These are phyloP conservation scores for Lachnellula subtilissima DNA, from an alignment of 2,329 filamentous ascomycete species.

Conservation along the genomic window DNA sequence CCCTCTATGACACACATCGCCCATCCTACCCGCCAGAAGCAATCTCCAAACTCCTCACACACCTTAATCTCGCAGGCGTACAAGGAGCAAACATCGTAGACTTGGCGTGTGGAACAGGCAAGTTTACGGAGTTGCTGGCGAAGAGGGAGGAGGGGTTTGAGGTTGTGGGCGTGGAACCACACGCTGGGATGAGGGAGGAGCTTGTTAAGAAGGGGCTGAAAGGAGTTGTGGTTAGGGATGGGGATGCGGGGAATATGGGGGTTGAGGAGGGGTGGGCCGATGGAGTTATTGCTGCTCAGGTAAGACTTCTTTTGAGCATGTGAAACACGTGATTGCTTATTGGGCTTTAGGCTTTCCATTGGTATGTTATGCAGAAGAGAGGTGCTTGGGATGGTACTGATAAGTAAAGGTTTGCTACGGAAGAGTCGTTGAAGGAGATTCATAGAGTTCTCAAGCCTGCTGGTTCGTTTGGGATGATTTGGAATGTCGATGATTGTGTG, in stretches of 20 bases:
- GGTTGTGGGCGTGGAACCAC: slow-evolving; percentile 60
- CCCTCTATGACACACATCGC: slow-evolving; percentile 61
- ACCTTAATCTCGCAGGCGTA: slow-evolving; percentile 46
- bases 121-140: slow-evolving; percentile 61
- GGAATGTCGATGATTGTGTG: slow-evolving; percentile 70
- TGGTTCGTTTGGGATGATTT: slow-evolving; percentile 60
- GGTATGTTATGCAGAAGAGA: slow-evolving; percentile 12
- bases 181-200: slow-evolving; percentile 59
- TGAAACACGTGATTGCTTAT: slow-evolving; percentile 5
- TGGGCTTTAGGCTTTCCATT: slow-evolving; percentile 43
- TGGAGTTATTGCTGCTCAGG: slow-evolving; percentile 35
- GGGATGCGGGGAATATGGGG: slow-evolving; percentile 53
- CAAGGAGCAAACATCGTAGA: slow-evolving; percentile 52
- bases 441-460: slow-evolving; percentile 58
- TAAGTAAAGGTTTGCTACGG: slow-evolving; percentile 61
- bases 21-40: slow-evolving; percentile 60
- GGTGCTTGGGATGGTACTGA: neutral
- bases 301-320: neutral
- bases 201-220: slow-evolving; percentile 53
- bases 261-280: slow-evolving; percentile 56
- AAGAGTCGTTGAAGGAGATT: slow-evolving; percentile 59
- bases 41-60: slow-evolving; percentile 52
- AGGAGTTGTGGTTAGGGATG: slow-evolving; percentile 43
- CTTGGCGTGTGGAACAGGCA: slow-evolving; percentile 64
- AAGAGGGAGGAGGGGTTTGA: slow-evolving; percentile 53